Base-by-base conservation (phyloP, 352 stramenopile species). In the Discostella stelligera region DNA sequence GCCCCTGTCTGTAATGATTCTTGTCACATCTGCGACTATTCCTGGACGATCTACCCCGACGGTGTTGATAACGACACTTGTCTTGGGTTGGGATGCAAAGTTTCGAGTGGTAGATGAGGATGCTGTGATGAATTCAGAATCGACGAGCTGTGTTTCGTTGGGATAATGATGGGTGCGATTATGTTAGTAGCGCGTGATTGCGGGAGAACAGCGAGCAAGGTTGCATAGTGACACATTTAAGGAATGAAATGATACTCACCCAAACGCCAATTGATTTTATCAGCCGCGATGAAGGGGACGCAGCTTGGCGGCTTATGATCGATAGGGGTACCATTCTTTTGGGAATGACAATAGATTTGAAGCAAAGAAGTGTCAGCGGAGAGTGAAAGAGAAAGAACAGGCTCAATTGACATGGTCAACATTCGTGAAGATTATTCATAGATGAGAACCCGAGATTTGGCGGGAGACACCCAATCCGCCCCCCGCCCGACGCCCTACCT, bases 1-100 rank as follows among this genome's bases (percentile, higher is more conserved):
- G 49, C 83, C 78, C 13, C 70, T 65, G 53, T 80, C 69, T n/a
- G 72, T 88, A 1, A 90, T 80, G 54, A 86, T 72, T n/a, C 79
- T 77, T n/a, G 80, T 89, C n/a, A 91, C 68, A 32, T 90, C 85
- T 1, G 71, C 71, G 8, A 91, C 83, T 71, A 91, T 91, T 9
- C 85, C 85, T 2, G 77, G 66, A n/a, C 85, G 73, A 70, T 90
- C 84, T 16, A 48, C 50, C 0, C 85, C 85, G 8, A 91, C 74
- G 0, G 85, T 75, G 61, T 89, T 89, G 39, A 91, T 78, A 10
- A 91, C 80, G 7, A 90, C 10, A 18, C 48, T 37, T 46, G 74
- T 70, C 25, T 80, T 80, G 14, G 25, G 11, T 10, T 64, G 48
- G 21, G 68, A 65, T 13, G 60, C 54, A 48, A 59, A 63, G 6